A percentile compares a stretch with the other conserved stretches of the same genome.
These are phyloP conservation scores for Pilaira anomala DNA, from an alignment of 192 early-diverging fungal species.

Conservation along the genomic window DNA sequence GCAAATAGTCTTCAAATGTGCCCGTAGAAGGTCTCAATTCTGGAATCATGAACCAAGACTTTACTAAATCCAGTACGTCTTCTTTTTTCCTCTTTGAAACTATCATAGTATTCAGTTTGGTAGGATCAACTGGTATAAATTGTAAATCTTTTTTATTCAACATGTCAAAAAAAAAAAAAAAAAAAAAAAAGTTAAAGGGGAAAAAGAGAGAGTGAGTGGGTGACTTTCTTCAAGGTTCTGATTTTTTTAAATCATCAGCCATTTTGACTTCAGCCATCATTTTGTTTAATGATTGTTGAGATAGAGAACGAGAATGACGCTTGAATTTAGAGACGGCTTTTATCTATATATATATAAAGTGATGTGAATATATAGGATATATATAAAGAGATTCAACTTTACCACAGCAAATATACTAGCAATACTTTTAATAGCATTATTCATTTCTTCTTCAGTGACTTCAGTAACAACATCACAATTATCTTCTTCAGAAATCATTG, in stretches of 20 bases:
- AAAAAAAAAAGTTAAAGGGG: no score
- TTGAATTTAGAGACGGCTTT: conserved; percentile 52
- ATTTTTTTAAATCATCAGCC: not conserved
- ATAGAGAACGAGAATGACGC: conserved; percentile 37
- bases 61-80: no score
- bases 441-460: conserved; percentile 85
- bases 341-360: conserved; percentile 25
- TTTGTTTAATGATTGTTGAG: conserved; percentile 30
- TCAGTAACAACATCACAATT: conserved; percentile 65
- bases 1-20: no score
- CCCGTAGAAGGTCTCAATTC: no score
- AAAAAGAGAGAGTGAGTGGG: no score
- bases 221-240: no score
- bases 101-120: no score
- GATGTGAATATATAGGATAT: not conserved
- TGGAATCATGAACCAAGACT: no score
- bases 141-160: no score
- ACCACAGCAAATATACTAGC: conserved; percentile 64
- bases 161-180: no score
- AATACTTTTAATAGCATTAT: conserved; percentile 67
- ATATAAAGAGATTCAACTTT: conserved; percentile 22
- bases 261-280: conserved; percentile 19
- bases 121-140: no score
- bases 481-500: conserved; percentile 74
- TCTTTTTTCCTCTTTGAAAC: no score